Conservation (phyloP, 108 stramenopile genomes). For the Schizochytrium sp. region DNA sequence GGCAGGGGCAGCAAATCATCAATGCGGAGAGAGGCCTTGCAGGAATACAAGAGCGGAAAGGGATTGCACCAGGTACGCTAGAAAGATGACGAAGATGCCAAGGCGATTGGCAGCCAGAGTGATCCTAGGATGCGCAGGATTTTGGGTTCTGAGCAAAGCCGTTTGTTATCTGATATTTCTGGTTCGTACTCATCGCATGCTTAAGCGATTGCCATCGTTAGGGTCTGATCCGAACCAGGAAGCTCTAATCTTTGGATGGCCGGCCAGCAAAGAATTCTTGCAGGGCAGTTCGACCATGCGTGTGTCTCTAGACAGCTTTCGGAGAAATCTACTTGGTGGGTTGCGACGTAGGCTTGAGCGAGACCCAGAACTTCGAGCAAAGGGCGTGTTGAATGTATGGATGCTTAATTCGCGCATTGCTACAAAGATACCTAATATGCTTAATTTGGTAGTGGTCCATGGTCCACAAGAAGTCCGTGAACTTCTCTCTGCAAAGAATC, state of each 20-base stretch:
- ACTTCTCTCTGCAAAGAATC: slow-evolving; percentile 4
- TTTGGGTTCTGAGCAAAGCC: too few relatives aligned
- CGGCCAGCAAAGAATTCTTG: slow-evolving; percentile 12
- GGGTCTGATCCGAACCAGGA: background rate
- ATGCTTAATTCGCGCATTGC: background rate
- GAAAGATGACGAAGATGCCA: too few relatives aligned
- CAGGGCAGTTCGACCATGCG: background rate
- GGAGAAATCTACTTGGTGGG: background rate
- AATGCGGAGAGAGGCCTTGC: too few relatives aligned
- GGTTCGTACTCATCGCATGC: slow-evolving; percentile 13
- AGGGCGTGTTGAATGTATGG: background rate
- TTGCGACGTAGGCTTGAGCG: slow-evolving; percentile 10
- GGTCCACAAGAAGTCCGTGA: slow-evolving; percentile 24
- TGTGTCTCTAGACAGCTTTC: background rate
- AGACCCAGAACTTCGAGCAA: background rate
- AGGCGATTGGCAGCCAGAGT: too few relatives aligned
- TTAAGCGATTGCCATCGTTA: background rate
- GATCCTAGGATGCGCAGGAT: too few relatives aligned
- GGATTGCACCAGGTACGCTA: too few relatives aligned
- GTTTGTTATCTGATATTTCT: background rate
- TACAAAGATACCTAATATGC: background rate
- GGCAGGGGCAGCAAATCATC: too few relatives aligned
- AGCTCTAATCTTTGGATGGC: background rate
- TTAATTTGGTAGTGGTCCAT: background rate
- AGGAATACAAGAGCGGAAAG: too few relatives aligned